These are phyloP conservation scores for Colletotrichum destructivum DNA, from an alignment of 2,329 filamentous ascomycete genomes.

Conservation along the genomic window DNA sequence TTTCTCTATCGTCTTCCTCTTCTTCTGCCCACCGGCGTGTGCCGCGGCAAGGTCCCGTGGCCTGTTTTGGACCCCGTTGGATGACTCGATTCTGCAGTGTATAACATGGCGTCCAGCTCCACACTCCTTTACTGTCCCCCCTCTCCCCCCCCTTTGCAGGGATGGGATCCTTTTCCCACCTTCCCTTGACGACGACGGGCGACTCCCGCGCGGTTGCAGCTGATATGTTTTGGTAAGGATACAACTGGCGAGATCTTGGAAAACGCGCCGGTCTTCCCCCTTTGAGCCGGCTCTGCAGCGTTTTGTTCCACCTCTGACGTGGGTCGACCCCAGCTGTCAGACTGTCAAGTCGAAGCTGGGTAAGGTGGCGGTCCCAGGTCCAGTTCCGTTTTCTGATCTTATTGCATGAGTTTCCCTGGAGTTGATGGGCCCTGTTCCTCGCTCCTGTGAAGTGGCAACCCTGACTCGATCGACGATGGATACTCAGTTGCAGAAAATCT, in stretches of 20 bases:
- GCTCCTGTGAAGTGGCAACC: conserved; percentile 22
- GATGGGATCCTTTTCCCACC: conserved; percentile 7
- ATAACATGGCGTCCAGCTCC: neutral
- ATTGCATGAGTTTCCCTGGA: conserved; percentile 29
- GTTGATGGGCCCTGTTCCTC: conserved; percentile 5
- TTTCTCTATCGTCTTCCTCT: neutral
- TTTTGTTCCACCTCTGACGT: conserved; percentile 5
- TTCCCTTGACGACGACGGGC: conserved; percentile 17
- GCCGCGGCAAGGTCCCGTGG: conserved; percentile 10
- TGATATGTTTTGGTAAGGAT: neutral
- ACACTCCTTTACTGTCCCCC: conserved; percentile 8
- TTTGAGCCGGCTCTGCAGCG: conserved; percentile 1
- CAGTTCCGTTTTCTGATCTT: neutral
- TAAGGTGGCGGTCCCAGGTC: too few relatives aligned
- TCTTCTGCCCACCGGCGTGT: neutral
- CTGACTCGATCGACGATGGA: conserved; percentile 36
- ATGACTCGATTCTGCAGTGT: conserved; percentile 30
- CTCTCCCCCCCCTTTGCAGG: conserved; percentile 4
- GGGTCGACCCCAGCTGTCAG: neutral
- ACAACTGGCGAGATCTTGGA: conserved; percentile 19
- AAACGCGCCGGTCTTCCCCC: conserved; percentile 6
- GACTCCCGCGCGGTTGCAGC: conserved; percentile 33
- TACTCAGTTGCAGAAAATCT: neutral
- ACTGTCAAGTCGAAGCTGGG: neutral
- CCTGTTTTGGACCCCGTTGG: neutral